Conservation (phyloP, 495 filamentous ascomycete genomes). For the Trichocladium uniseriatum region DNA sequence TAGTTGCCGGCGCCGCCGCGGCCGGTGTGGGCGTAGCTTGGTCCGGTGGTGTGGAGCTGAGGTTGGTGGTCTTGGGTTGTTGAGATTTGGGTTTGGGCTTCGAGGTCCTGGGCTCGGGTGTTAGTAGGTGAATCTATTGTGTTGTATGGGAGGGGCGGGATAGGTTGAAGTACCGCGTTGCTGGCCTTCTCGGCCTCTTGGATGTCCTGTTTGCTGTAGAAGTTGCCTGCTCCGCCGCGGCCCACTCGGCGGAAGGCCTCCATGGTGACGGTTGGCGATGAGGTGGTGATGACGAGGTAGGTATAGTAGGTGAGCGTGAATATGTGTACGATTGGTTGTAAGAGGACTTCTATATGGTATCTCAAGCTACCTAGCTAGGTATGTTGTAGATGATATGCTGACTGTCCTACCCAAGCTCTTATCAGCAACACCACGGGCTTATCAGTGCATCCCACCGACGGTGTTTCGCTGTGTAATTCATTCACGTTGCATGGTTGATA, state of each 20-base stretch:
- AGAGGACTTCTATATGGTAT: too few species aligned
- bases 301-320: too few species aligned
- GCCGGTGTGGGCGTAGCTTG: conserved; percentile 41
- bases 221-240: conserved; percentile 58
- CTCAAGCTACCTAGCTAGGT: too few species aligned
- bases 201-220: conserved; percentile 44
- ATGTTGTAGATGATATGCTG: too few species aligned
- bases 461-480: conserved; percentile 4
- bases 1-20: conserved; percentile 53
- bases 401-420: too few species aligned
- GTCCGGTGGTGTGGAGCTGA: conserved; percentile 3
- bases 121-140: neutral
- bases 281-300: too few species aligned
- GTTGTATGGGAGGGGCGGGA: neutral
- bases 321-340: too few species aligned
- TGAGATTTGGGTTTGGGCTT: conserved; percentile 28
- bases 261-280: conserved; percentile 1
- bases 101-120: conserved; percentile 29
- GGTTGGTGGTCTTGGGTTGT: conserved; percentile 6
- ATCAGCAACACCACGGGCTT: conserved; percentile 8
- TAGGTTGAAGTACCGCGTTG: conserved; percentile 17
- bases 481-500: too few species aligned
- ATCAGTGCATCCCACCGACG: neutral
- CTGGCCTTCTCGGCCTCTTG: conserved; percentile 34
- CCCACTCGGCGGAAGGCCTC: conserved; percentile 29